phyloP scores from a whole-genome alignment of 78 protist species.

The Chrysochromulina tobinii region DNA sequence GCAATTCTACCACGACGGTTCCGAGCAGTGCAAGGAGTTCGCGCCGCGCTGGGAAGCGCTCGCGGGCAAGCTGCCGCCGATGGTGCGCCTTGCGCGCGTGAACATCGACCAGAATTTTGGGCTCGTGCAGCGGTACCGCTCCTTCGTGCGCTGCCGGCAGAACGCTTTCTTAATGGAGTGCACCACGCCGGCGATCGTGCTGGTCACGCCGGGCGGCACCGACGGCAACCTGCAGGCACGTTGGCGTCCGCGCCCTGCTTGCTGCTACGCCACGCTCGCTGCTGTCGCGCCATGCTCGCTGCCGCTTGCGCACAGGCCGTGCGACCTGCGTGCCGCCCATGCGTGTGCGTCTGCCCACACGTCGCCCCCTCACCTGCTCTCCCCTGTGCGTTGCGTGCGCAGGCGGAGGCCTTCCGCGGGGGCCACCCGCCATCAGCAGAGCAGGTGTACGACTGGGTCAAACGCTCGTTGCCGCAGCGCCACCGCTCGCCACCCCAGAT shows the following conservation, averaged over 20 bases:
- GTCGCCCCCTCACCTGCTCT: too few relatives aligned
- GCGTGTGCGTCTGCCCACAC: too few relatives aligned
- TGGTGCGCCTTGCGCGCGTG: conserved; percentile 15
- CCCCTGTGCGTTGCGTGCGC: too few relatives aligned
- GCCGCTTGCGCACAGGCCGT: too few relatives aligned
- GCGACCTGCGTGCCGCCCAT: too few relatives aligned
- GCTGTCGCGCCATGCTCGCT: too few relatives aligned
- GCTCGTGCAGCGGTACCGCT: not conserved
- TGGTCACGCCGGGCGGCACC: too few relatives aligned
- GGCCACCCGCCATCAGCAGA: not conserved
- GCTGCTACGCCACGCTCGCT: too few relatives aligned
- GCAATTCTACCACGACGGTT: not conserved
- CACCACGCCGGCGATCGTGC: not conserved
- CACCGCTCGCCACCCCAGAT: too few relatives aligned
- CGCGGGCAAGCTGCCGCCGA: not conserved
- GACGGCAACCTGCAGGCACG: too few relatives aligned
- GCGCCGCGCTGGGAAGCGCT: not conserved
- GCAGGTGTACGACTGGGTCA: not conserved
- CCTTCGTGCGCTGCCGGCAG: not conserved
- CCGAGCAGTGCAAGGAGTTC: not conserved
- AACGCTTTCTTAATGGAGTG: not conserved
- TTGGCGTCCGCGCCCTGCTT: too few relatives aligned
- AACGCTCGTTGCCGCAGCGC: not conserved
- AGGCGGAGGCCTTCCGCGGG: too few relatives aligned
- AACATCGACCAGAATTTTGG: not conserved